Conservation (phyloP, 2,329 filamentous ascomycete species). For the Fusarium pseudoanthophilum region DNA sequence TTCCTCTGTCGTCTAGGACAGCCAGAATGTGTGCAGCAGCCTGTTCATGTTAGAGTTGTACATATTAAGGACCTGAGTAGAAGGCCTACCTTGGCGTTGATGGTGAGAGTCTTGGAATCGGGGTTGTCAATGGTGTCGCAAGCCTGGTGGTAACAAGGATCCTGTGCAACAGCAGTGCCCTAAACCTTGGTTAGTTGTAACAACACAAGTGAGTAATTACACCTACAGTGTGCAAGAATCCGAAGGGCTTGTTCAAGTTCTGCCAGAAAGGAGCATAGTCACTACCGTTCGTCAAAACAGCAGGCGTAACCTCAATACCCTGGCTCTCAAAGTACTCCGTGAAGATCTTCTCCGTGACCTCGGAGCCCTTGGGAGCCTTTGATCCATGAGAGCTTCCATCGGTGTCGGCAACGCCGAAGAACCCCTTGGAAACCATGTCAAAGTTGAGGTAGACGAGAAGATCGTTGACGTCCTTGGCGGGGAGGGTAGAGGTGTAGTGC, state of each 20-base stretch:
- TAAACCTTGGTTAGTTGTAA: background rate
- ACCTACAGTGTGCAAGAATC: conserved; percentile 35
- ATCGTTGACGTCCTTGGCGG: conserved; percentile 30
- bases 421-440: conserved; percentile 39
- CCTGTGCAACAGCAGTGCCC: conserved; percentile 36
- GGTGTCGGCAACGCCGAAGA: conserved; percentile 41
- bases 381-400: conserved; percentile 37
- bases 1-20: conserved; percentile 38
- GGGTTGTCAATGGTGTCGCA: conserved; percentile 53
- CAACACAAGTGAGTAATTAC: rapidly evolving
- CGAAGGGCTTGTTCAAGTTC: conserved; percentile 45
- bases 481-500: conserved; percentile 28
- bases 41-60: background rate
- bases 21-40: conserved; percentile 60
- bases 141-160: conserved; percentile 47
- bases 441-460: conserved; percentile 40
- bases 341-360: conserved; percentile 42
- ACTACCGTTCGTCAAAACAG: conserved; percentile 50
- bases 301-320: conserved; percentile 46
- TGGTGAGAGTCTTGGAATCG: conserved; percentile 47
- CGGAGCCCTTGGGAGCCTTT: conserved; percentile 44
- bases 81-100: conserved; percentile 38
- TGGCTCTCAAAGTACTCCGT: conserved; percentile 45
- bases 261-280: conserved; percentile 41
- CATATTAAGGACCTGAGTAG: rapidly evolving